phyloP scores from a whole-genome alignment of 106 monocot genomes.

The Amphibolis antarctica region DNA sequence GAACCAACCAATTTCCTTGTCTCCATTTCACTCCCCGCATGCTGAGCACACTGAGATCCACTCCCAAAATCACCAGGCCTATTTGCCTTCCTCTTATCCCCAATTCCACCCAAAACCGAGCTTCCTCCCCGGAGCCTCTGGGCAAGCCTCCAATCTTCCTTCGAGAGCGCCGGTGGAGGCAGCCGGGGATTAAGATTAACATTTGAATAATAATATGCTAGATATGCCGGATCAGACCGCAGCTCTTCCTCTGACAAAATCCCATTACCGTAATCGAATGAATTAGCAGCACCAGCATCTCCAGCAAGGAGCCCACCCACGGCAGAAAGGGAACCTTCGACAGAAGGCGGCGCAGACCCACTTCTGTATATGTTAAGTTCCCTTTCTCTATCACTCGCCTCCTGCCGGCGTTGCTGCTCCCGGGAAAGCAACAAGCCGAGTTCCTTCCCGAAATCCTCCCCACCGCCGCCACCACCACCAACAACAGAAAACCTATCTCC shows the following conservation, averaged over 20 bases:
- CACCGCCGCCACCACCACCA: conserved; percentile 14
- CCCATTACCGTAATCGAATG: conserved; percentile 15
- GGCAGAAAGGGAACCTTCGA: conserved; percentile 60
- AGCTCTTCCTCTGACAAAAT: conserved; percentile 38
- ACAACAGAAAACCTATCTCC: conserved; percentile 12
- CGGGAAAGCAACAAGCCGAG: conserved; percentile 20
- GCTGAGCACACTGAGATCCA: conserved; percentile 21
- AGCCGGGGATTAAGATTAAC: conserved; percentile 58
- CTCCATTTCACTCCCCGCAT: conserved; percentile 6
- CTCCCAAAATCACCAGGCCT: conserved; percentile 8
- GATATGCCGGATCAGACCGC: conserved; percentile 40
- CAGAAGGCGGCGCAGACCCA: conserved; percentile 63
- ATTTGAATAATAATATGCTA: conserved; percentile 47
- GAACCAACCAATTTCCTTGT: conserved; percentile 1
- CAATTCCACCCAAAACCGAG: conserved; percentile 38
- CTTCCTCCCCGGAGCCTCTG: conserved; percentile 33
- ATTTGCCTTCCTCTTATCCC: conserved; percentile 29
- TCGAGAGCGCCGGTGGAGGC: conserved; percentile 45
- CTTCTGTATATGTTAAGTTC: conserved; percentile 48
- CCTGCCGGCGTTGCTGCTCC: conserved; percentile 34
- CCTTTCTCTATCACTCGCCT: conserved; percentile 40
- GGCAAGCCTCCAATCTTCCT: conserved; percentile 58
- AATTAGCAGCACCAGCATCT: not conserved
- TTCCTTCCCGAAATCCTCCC: conserved; percentile 38
- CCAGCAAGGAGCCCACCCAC: conserved; percentile 27